Base-by-base conservation (phyloP, 306 rosid genomes). In the Amphicarpaea edgeworthii region DNA sequence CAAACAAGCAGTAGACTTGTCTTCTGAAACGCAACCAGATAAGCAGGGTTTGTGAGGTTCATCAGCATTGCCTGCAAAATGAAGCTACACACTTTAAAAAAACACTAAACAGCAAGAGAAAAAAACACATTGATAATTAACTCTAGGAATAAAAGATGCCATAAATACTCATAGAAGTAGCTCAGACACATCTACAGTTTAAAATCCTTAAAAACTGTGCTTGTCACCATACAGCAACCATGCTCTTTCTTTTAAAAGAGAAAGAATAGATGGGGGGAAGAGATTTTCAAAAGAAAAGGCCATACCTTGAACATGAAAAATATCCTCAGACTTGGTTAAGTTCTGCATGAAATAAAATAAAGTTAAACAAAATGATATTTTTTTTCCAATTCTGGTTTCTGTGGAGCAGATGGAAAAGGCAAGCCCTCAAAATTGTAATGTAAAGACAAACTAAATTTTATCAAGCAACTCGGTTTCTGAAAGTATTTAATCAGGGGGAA, bases 291-390 rank as follows among this genome's bases (percentile, higher is more conserved):
- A 57, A 84, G 69, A 71, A 50, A 76, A 61, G 62, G 40, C 15
- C 78, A 67, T 82, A 91, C 97, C 94, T 85, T 87, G 87, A 71
- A 51, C 63, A 53, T 80, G 80, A 54, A 62, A 77, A 40, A 51
- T 23, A 65, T 77, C 86, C 73, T 75, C 86, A 59, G 79, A 59
- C 79, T 81, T 72, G 42, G 53, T 51, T 70, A 65, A 15, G 67
- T 83, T 68, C 98, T 93, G 93, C 90, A 83, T 21, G 34, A 7
- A 70, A 58, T 59, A 80, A 23, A 34, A 14, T 59, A 57, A 41
- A 32, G 64, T 19, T 73, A 69, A 61, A 62, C 61, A 60, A 45
- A 64, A 30, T 19, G 26, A 21, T 40, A 3, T 1, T 0, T 17
- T 46, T 46, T 30, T 3, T 1, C 32, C 7, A 24, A 3, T 28